phyloP scores from a whole-genome alignment of 495 filamentous ascomycete genomes.

The Tuber calosporum region DNA sequence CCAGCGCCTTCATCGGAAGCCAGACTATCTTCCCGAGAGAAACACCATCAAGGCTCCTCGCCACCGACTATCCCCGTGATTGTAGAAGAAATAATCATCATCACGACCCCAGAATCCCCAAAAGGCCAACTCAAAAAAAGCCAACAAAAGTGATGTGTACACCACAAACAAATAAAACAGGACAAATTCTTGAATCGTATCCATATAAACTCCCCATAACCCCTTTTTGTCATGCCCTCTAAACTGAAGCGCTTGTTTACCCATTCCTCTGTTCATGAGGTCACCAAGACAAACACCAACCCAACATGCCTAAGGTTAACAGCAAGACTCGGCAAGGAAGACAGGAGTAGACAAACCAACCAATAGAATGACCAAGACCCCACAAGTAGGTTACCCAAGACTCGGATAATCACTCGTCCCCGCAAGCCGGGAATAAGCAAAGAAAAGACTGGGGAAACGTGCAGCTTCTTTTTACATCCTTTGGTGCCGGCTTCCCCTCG shows the following conservation, averaged over 20 bases:
- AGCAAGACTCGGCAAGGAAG: neutral
- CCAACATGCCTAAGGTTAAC: neutral
- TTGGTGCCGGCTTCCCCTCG: neutral
- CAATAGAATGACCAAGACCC: neutral
- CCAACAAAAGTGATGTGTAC: neutral
- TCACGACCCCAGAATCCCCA: neutral
- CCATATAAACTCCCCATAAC: neutral
- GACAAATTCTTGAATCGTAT: neutral
- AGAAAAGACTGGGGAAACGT: conserved; percentile 4
- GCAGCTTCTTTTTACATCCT: neutral
- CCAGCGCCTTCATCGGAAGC: neutral
- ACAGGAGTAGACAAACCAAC: neutral
- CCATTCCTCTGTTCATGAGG: neutral
- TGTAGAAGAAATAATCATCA: neutral
- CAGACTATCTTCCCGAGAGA: neutral
- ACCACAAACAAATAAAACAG: neutral
- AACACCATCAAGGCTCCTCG: neutral
- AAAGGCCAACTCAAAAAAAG: neutral
- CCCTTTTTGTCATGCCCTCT: neutral
- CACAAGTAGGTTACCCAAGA: neutral
- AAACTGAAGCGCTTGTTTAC: neutral
- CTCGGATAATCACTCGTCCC: conserved; percentile 5
- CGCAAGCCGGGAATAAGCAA: conserved; percentile 4
- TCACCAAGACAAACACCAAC: conserved; percentile 1
- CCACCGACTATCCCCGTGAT: neutral